Evolutionary conservation across 2,329 filamentous ascomycete genomes (phyloP).

Genomic region (Stemphylium beticola): DNA sequence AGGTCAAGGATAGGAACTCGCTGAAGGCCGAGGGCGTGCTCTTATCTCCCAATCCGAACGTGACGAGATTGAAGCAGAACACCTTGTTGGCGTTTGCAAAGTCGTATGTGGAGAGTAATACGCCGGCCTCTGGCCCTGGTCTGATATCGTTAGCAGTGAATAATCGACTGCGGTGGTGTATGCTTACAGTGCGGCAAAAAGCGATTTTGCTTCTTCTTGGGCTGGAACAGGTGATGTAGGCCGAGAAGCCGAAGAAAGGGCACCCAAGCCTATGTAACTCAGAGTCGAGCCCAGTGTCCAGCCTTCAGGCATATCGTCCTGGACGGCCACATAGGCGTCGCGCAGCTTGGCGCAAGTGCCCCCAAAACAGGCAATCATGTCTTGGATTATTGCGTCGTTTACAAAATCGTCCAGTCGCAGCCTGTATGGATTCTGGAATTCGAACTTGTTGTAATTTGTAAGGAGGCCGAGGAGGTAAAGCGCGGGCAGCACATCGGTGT

Average conservation of each 20-base stretch:
- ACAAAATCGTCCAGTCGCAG: slow-evolving; percentile 93
- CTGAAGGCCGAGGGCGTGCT: slow-evolving; percentile 76
- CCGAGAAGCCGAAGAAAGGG: slow-evolving; percentile 72
- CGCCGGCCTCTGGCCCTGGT: slow-evolving; percentile 77
- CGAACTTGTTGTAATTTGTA: slow-evolving; percentile 99
- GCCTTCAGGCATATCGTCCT: slow-evolving; percentile 87
- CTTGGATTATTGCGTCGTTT: slow-evolving; percentile 84
- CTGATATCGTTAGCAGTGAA: slow-evolving; percentile 53
- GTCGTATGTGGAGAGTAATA: slow-evolving; percentile 87
- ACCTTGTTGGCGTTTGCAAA: slow-evolving; percentile 94
- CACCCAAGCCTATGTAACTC: slow-evolving; percentile 82
- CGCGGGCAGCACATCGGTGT: slow-evolving; percentile 69
- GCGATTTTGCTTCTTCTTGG: slow-evolving; percentile 78
- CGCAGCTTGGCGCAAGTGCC: slow-evolving; percentile 71
- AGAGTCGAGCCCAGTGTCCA: slow-evolving; percentile 86
- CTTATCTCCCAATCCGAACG: slow-evolving; percentile 64
- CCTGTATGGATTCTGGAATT: slow-evolving; percentile 96
- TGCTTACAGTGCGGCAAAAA: slow-evolving; percentile 79
- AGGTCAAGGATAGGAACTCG: slow-evolving; percentile 84
- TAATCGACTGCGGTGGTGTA: neutral
- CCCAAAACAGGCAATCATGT: slow-evolving; percentile 79
- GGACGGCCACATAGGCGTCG: slow-evolving; percentile 79
- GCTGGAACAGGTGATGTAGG: slow-evolving; percentile 67
- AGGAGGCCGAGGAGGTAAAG: slow-evolving; percentile 85
- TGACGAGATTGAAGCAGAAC: slow-evolving; percentile 85